Evolutionary conservation across 257 asterid genomes (phyloP), one percentile per base, ranked within the genome.

Genomic region (Plectranthus barbatus): DNA sequence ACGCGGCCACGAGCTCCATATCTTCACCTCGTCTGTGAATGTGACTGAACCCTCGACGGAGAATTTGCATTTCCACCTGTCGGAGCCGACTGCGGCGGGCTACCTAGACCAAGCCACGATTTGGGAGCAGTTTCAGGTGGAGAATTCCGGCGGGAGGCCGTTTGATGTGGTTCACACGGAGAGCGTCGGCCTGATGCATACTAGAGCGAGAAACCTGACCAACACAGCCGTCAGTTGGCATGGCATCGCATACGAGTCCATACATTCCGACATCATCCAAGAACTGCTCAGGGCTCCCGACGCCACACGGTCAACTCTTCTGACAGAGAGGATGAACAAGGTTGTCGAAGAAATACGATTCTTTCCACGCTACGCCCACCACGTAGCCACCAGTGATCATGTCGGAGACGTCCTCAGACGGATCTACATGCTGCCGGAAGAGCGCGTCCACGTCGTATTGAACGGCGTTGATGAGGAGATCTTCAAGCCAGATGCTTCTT

Each of bases 151-250:
- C 0, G 77, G 68, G 50, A 68, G 69, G 41, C 86, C 84, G 2
- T 88, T 88, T 12, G 85, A 85, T 64, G 92, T 83, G 67, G 59
- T 80, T 31, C 96, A 88, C 56, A 83, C 92, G 0, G 96, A 88
- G 63, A 88, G 96, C 13, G 96, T 81, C 0, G 95, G 76, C 7
- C 88, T 88, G 0, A 88, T 75, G 84, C 82, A 88, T 62, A 86
- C 91, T 8, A 72, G 88, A 67, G 73, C 92, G 0, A 41, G 86
- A 47, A 68, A 75, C 29, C 66, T 81, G 23, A 62, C 70, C 45
- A 83, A 82, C 62, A n/a, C 86, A 18, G 96, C 86, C 0, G 96
- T 80, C 24, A 83, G 85, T 34, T 88, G 96, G 96, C 95, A 88
- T 18, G 96, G 96, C 18, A 85, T 88, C 5, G 92, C 85, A 0